Evolutionary conservation across 441 rosid genomes (phyloP).

Genomic region (Sinapis alba): DNA sequence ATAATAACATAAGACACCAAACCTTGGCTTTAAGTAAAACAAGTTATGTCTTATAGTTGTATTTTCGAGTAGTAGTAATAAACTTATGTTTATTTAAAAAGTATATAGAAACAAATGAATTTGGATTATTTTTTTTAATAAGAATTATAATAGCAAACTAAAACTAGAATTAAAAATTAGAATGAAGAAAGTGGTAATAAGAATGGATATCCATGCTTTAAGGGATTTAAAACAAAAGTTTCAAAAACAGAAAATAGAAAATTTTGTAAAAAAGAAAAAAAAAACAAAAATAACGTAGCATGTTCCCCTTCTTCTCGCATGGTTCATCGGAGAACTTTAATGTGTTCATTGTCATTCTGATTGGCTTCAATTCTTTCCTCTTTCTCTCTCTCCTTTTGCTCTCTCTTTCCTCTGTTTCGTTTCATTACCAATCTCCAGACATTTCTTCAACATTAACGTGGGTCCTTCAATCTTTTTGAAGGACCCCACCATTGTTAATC

Average conservation of each 20-base stretch:
- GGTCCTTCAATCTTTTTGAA: conserved; percentile 44
- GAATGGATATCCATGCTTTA: conserved; percentile 35
- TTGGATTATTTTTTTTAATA: neutral
- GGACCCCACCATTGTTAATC: conserved; percentile 33
- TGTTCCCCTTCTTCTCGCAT: conserved; percentile 29
- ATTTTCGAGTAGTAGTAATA: neutral
- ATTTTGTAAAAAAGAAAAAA: neutral
- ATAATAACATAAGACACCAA: too few species aligned
- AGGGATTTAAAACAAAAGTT: conserved; percentile 27
- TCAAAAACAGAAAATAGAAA: conserved; percentile 28
- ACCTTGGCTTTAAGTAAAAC: too few species aligned
- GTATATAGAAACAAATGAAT: neutral
- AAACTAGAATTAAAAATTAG: conserved; percentile 29
- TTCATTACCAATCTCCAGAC: conserved; percentile 23
- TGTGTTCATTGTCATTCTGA: conserved; percentile 15
- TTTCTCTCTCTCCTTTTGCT: neutral
- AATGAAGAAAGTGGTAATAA: neutral
- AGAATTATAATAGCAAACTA: conserved; percentile 6
- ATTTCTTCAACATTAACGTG: conserved; percentile 25
- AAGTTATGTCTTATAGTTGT: neutral
- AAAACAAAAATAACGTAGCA: neutral
- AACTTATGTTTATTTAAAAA: neutral
- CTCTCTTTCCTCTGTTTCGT: conserved; percentile 10
- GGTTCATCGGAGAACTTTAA: conserved; percentile 24
- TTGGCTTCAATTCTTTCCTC: conserved; percentile 8